phyloP scores from a whole-genome alignment of 176 grass and related monocot species.

The Carex cristatella region DNA sequence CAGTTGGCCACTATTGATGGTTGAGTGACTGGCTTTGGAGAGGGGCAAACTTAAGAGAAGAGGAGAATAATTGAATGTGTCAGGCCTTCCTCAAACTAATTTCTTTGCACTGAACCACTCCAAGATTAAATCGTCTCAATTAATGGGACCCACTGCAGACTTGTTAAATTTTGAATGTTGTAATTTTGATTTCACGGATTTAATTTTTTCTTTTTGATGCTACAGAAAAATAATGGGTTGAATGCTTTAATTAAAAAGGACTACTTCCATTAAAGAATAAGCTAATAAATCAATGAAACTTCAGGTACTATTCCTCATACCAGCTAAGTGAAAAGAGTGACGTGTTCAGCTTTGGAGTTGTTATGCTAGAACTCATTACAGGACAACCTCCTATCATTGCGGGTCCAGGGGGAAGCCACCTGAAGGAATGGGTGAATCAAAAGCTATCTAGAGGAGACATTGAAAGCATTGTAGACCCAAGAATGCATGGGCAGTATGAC shows the following conservation, averaged over 20 bases:
- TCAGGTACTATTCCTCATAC: slow-evolving; percentile 30
- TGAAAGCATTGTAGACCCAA: slow-evolving; percentile 29
- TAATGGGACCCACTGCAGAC: too few relatives aligned
- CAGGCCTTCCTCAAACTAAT: too few relatives aligned
- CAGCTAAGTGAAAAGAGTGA: slow-evolving; percentile 47
- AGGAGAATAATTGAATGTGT: background rate
- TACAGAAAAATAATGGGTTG: too few relatives aligned
- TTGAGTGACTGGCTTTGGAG: too few relatives aligned
- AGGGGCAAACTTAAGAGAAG: background rate
- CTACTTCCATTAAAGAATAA: too few relatives aligned
- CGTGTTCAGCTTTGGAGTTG: slow-evolving; percentile 42
- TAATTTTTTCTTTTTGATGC: too few relatives aligned
- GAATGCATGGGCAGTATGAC: slow-evolving; percentile 36
- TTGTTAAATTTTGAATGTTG: too few relatives aligned
- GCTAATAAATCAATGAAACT: background rate
- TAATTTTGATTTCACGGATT: too few relatives aligned
- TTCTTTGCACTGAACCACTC: too few relatives aligned
- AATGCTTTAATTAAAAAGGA: too few relatives aligned
- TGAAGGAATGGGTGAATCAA: slow-evolving; percentile 29
- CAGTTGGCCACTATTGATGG: too few relatives aligned
- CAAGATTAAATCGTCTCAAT: too few relatives aligned
- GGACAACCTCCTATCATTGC: slow-evolving; percentile 19
- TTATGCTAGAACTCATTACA: slow-evolving; percentile 40
- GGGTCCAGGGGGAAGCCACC: background rate
- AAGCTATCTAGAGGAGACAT: slow-evolving; percentile 40